A percentile compares a stretch with the other conserved stretches of the same genome.
Conservation (phyloP, 768 basidiomycete species). For the Albatrellus ellisii region DNA sequence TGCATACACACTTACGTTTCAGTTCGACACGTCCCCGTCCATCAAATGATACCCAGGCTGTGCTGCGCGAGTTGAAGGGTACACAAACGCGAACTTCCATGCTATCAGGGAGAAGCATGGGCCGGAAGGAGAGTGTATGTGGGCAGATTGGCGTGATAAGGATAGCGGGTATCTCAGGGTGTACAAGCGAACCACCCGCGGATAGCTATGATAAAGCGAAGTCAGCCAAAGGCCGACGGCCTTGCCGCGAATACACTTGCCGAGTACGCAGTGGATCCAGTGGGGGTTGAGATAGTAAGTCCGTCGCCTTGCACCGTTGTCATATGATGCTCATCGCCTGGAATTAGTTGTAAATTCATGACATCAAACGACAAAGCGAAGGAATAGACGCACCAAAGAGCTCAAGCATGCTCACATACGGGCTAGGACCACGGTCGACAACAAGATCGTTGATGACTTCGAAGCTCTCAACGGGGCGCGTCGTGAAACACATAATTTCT, state of each 20-base stretch:
- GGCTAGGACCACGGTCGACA: slow-evolving; percentile 95
- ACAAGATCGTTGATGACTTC: slow-evolving; percentile 96
- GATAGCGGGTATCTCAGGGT: slow-evolving; percentile 94
- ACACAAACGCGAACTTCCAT: slow-evolving; percentile 98
- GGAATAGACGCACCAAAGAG: slow-evolving; percentile 69
- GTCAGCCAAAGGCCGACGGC: slow-evolving; percentile 7
- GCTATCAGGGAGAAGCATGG: slow-evolving; percentile 95
- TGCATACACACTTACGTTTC: slow-evolving; percentile 51
- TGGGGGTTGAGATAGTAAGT: slow-evolving; percentile 87
- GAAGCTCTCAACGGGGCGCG: slow-evolving; percentile 88
- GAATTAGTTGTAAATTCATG: slow-evolving; percentile 11
- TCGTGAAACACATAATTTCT: slow-evolving; percentile 97
- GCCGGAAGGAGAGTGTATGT: slow-evolving; percentile 95
- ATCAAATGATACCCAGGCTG: slow-evolving; percentile 98
- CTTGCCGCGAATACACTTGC: slow-evolving; percentile 30
- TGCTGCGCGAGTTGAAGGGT: slow-evolving; percentile 96
- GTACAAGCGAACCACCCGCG: slow-evolving; percentile 93
- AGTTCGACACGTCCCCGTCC: slow-evolving; percentile 93
- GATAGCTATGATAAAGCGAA: slow-evolving; percentile 37
- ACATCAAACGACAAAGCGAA: slow-evolving; percentile 4
- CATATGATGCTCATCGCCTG: slow-evolving; percentile 98
- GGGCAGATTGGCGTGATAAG: slow-evolving; percentile 97
- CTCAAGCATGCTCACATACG: slow-evolving; percentile 91
- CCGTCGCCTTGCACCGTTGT: slow-evolving; percentile 99
- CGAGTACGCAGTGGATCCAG: slow-evolving; percentile 97